Base-by-base conservation (phyloP, 495 filamentous ascomycete species). In the Aspergillus conjunctus region DNA sequence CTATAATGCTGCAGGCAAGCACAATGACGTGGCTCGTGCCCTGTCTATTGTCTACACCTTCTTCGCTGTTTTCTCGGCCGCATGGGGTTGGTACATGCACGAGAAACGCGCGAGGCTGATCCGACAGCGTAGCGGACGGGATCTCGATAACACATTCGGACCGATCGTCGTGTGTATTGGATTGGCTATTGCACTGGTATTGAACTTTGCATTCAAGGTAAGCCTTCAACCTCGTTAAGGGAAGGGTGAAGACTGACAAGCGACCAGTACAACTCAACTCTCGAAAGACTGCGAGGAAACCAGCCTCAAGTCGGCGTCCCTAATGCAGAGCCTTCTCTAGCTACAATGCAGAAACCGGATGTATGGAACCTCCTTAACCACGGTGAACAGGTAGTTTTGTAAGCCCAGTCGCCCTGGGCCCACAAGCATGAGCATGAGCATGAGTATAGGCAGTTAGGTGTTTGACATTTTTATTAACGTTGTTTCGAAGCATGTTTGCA, bases 181-280 rank as follows among this genome's bases (percentile, higher is more conserved):
- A 21, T 70, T 98, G 66, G 84, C 88, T 39, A 69, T 90, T 44
- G 92, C 92, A 52, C 74, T 98, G 63, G 80, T 89, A 49, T 69
- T 96, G 67, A 98, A 98, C 76, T 96, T 98, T 79, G 83, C 79
- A 15, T 91, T 98, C 71, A 91, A 93, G 77, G 77, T 80, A 63
- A 22, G 72, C 59, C 34, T 32, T 31, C 17, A 32, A n/a, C n/a
- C 14, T 32, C 11, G 18, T 51, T 17, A 11, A 7, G 33, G 31
- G 30, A 57, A 10, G 15, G 7, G 15, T n/a, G n/a, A 34, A 62
- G 51, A 30, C 73, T 71, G 63, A 68, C 55, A 22, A 21, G 1
- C 6, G 11, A 21, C 32, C 46, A 77, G 73, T 79, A 77, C 54
- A 60, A 61, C n/a, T 56, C 69, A n/a, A 66, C 71, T n/a, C 54